Evolutionary conservation across 2,329 filamentous ascomycete genomes (phyloP).

Genomic region (Aspergillus costaricaensis): DNA sequence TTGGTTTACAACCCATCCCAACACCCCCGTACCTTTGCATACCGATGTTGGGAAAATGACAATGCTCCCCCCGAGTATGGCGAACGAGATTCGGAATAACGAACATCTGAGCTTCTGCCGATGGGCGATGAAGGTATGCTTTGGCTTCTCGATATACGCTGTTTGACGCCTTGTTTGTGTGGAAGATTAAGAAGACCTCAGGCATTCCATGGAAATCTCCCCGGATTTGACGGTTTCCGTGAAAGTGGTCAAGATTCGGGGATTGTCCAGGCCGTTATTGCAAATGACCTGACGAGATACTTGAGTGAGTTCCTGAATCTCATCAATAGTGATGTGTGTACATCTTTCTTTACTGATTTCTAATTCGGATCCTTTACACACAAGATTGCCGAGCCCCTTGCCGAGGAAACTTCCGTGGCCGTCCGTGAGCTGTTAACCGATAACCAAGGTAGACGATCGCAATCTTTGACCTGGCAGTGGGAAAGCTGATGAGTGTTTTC

Average conservation of each 20-base stretch:
- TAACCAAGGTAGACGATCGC: background rate
- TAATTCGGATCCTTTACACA: background rate
- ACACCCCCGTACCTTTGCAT: background rate
- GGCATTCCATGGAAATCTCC: background rate
- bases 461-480: background rate
- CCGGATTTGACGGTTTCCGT: background rate
- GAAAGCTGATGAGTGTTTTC: background rate
- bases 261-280: background rate
- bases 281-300: background rate
- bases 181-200: background rate
- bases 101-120: background rate
- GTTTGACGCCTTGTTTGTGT: background rate
- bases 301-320: background rate
- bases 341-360: no score
- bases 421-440: background rate
- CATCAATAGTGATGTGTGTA: no score
- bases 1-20: background rate
- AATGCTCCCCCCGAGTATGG: background rate
- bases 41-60: background rate
- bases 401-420: background rate
- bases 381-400: background rate
- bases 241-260: background rate
- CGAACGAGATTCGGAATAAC: background rate
- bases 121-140: background rate
- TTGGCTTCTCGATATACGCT: background rate